These are phyloP conservation scores for Chaetomium fimeti DNA, from an alignment of 495 filamentous ascomycete species.

Conservation along the genomic window DNA sequence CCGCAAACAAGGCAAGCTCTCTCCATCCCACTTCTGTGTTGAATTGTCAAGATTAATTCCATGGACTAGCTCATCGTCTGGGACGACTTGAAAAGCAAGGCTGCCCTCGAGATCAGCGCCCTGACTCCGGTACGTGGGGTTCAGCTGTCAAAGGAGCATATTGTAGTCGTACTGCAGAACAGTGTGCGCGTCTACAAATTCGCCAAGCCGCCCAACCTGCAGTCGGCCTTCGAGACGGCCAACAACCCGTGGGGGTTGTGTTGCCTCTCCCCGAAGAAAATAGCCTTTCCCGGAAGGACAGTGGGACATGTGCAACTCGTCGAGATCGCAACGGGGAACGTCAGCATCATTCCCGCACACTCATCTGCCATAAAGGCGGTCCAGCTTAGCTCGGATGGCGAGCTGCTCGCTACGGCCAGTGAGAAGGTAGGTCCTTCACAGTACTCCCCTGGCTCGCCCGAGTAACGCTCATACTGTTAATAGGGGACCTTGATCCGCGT, in stretches of 20 bases:
- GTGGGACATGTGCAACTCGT: slow-evolving; percentile 90
- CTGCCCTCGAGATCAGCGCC: slow-evolving; percentile 56
- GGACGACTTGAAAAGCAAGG: slow-evolving; percentile 81
- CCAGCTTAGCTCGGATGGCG: slow-evolving; percentile 73
- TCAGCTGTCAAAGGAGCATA: slow-evolving; percentile 70
- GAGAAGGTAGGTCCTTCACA: slow-evolving; percentile 60
- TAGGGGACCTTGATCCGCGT: slow-evolving; percentile 87
- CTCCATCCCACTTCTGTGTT: slow-evolving; percentile 2
- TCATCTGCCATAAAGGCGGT: slow-evolving; percentile 75
- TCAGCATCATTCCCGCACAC: slow-evolving; percentile 94
- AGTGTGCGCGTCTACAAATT: slow-evolving; percentile 81
- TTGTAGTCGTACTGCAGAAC: slow-evolving; percentile 79
- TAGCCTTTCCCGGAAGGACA: slow-evolving; percentile 82
- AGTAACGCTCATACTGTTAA: not conserved
- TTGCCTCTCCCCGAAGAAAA: slow-evolving; percentile 65
- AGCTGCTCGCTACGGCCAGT: slow-evolving; percentile 85
- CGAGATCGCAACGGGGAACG: slow-evolving; percentile 73
- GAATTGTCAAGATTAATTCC: slow-evolving; percentile 11
- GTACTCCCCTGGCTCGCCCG: not conserved
- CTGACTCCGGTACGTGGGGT: slow-evolving; percentile 70
- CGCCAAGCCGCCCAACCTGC: slow-evolving; percentile 67
- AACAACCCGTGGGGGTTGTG: slow-evolving; percentile 84
- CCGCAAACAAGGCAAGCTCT: slow-evolving; percentile 74
- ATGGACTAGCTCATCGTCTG: slow-evolving; percentile 71
- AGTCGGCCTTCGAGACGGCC: slow-evolving; percentile 77